Evolutionary conservation across 2,329 filamentous ascomycete genomes (phyloP), one percentile per base, ranked within the genome.

Genomic region (Daldinia eschscholtzii): DNA sequence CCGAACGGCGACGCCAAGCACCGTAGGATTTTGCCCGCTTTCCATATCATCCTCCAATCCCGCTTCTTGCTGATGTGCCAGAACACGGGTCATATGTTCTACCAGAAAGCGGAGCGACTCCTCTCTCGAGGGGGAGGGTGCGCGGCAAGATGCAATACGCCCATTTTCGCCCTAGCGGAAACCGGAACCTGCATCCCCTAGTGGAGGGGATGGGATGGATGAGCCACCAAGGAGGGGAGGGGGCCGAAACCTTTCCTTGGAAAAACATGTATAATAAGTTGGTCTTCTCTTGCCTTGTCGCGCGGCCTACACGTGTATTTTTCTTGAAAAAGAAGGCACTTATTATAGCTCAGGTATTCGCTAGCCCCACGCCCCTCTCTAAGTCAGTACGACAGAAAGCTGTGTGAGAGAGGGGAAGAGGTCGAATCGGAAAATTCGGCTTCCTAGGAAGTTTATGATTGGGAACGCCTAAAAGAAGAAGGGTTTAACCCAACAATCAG

Each of bases 351-450:
- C 61, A 60, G 64, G 55, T 61, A 64, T 42, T 23, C 30, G 65
- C 59, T 71, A 71, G 56, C 61, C 62, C 55, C 65, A 71, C 70
- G 56, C 64, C 66, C 70, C 62, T 41, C 58, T 41, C 12, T 26
- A 33, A 56, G 26, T 20, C 13, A 33, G 57, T 67, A 64, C 65
- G 55, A 64, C 64, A 23, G 30, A 60, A 60, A 57, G 61, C 62
- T 59, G 62, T 52, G 46, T 57, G 39, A 53, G 35, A 5, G 35
- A 15, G 35, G 12, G 35, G 35, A 12, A 13, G 35, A 13, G 35
- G 5, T 28, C 68, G 46, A 69, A 71, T 71, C 70, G 70, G 70
- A 67, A 69, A 68, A 56, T 72, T 69, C 70, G 70, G 68, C 66
- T 15, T 20, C 39, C 64, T 65, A 55, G 28, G 20, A 63, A 61